Base-by-base conservation (phyloP, 495 filamentous ascomycete genomes). In the Trichoderma orchidacearum region DNA sequence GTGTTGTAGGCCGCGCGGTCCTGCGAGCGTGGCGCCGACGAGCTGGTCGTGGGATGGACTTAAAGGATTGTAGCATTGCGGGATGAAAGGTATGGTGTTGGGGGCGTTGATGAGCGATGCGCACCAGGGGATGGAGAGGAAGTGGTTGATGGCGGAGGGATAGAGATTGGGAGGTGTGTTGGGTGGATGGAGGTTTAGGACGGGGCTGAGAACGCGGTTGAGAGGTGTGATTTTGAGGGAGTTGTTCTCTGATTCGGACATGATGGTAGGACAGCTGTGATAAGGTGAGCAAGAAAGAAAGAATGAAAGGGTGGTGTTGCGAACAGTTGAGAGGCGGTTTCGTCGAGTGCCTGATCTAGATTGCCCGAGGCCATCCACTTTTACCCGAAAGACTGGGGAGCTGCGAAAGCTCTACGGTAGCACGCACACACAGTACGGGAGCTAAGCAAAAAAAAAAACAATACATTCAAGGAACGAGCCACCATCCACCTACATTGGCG, bases 191-290 rank as follows among this genome's bases (percentile, higher is more conserved):
- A 55, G 17, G 53, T 23, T 23, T 4, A 55, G 31, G 12, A 23
- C n/a, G 5, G 53, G 53, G 31, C 30, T 55, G 32, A 55, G 30
- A 12, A 53, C 27, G 51, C 51, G 51, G 7, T 53, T 53, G 51
- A 18, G 30, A 13, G 28, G 28, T n/a, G 28, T 53, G 27, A 53
- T 6, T 11, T 25, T 11, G 28, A 32, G 28, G 28, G 51, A 35
- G 8, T 8, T 35, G 32, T n/a, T n/a, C n/a, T n/a, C n/a, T n/a
- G n/a, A n/a, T n/a, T n/a, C n/a, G n/a, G n/a, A n/a, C n/a, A n/a
- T n/a, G n/a, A n/a, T n/a, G n/a, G n/a, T n/a, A n/a, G n/a, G n/a
- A n/a, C n/a, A n/a, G n/a, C n/a, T n/a, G n/a, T n/a, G n/a, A n/a
- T n/a, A n/a, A n/a, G n/a, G n/a, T n/a, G n/a, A n/a, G n/a, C n/a